Conservation (phyloP, 2,329 filamentous ascomycete species). For the Aureobasidium sp. region DNA sequence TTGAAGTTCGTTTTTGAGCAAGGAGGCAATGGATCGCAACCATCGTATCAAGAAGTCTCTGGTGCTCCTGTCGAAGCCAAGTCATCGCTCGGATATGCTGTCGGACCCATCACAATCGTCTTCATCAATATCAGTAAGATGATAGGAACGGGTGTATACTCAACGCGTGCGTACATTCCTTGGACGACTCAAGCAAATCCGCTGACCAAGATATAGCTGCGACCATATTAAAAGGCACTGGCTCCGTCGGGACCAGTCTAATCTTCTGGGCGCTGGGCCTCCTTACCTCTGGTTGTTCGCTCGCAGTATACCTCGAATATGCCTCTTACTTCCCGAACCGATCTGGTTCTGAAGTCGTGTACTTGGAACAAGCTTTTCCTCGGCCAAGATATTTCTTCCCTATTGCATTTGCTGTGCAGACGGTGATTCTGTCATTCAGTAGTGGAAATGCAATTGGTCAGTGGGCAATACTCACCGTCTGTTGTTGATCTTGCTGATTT, state of each 20-base stretch:
- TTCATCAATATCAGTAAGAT: constrained; percentile 57
- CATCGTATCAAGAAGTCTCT: constrained; percentile 53
- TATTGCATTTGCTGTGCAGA: constrained; percentile 57
- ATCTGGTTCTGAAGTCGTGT: constrained; percentile 60
- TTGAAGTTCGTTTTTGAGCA: constrained; percentile 38
- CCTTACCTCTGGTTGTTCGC: constrained; percentile 41
- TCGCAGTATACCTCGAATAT: constrained; percentile 57
- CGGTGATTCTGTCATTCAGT: constrained; percentile 57
- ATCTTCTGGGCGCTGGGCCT: constrained; percentile 44
- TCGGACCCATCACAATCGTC: constrained; percentile 50
- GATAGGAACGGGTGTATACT: constrained; percentile 58
- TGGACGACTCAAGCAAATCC: too few relatives aligned
- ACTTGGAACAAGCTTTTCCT: constrained; percentile 61
- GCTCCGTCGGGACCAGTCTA: constrained; percentile 55
- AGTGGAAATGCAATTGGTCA: constrained; percentile 56
- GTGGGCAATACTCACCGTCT: background rate
- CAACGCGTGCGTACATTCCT: constrained; percentile 47
- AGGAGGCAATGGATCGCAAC: constrained; percentile 45
- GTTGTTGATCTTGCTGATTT: constrained; percentile 19
- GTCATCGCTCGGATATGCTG: constrained; percentile 55
- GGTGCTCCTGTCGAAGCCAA: constrained; percentile 55
- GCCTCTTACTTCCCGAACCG: constrained; percentile 60
- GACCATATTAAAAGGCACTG: constrained; percentile 51
- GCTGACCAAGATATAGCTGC: constrained; percentile 37
- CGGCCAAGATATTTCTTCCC: constrained; percentile 59